Evolutionary conservation across 2,329 filamentous ascomycete genomes (phyloP), one percentile per base, ranked within the genome.

Genomic region (Ascochyta viciae-villosae): DNA sequence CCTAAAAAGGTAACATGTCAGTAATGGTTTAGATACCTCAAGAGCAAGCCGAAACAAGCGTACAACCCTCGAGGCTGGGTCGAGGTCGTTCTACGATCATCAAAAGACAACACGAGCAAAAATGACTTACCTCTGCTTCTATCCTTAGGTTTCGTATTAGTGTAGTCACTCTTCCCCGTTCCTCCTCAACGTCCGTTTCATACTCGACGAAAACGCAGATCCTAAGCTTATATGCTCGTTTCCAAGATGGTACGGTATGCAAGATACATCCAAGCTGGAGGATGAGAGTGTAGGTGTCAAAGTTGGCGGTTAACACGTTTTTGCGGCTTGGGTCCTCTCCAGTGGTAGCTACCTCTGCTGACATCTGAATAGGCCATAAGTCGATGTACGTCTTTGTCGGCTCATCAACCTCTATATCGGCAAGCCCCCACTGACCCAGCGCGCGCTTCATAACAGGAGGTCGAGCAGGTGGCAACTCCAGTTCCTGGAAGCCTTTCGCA

Each of bases 301-400:
- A 96, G 63, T 96, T 96, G 0, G 90, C 95, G 0, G 92, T 96
- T 50, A 94, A 75, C 6, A 95, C 82, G 65, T 86, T 87, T 58
- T 83, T 78, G 57, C 82, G 83, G 10, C 62, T 64, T 3, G 66
- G 63, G 33, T 71, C 69, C 83, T 61, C 71, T 5, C 69, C 67
- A 13, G 61, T 87, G 1, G 88, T 81, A 0, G 86, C 85, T 31
- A 95, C 85, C 66, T 94, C 90, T 1, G 91, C 91, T 6, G 91
- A 94, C 91, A 96, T 96, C 63, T 96, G 92, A 49, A 96, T 95
- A 0, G 92, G 92, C 92, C 92, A 96, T 4, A 96, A 78, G 68
- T 96, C 92, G 58, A 96, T 91, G 67, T 89, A 94, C 67, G 87
- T 90, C 70, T 94, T 94, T 4, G 79, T 80, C 49, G 88, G 85